Conservation (phyloP, 768 basidiomycete species). For the Mycena rebaudengoi region DNA sequence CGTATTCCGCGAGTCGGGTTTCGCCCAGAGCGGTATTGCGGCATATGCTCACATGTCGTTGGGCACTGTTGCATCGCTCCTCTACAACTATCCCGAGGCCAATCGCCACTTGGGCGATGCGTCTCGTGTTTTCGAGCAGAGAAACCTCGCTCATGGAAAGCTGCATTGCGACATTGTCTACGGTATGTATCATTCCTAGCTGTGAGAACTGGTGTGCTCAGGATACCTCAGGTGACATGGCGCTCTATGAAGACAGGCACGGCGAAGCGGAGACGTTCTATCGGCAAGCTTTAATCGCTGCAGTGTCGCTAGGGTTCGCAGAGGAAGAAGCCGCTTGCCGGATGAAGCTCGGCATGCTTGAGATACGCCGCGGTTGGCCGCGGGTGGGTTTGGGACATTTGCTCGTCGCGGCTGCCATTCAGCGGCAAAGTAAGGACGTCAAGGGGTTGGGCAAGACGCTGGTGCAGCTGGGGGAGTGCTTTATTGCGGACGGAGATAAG, state of each 20-base stretch:
- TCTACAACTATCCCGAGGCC: slow-evolving; percentile 22
- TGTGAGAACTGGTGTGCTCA: not conserved
- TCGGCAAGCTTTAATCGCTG: slow-evolving; percentile 10
- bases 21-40: not conserved
- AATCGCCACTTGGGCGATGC: slow-evolving; percentile 14
- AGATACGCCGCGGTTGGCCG: slow-evolving; percentile 7
- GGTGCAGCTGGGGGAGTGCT: slow-evolving; percentile 23
- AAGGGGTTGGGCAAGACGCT: slow-evolving; percentile 24
- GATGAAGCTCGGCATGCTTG: slow-evolving; percentile 25
- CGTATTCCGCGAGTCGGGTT: slow-evolving; percentile 9
- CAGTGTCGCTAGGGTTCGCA: slow-evolving; percentile 14
- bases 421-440: slow-evolving; percentile 21
- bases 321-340: slow-evolving; percentile 19
- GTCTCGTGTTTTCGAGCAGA: slow-evolving; percentile 8
- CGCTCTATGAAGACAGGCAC: slow-evolving; percentile 8
- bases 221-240: slow-evolving; percentile 16
- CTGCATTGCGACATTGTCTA: slow-evolving; percentile 24
- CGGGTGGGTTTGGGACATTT: slow-evolving; percentile 20
- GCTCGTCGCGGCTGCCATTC: slow-evolving; percentile 18
- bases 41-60: slow-evolving; percentile 24
- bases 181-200: not conserved
- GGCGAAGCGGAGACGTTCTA: slow-evolving; percentile 20
- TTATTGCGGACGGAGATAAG: slow-evolving; percentile 12
- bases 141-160: not conserved
- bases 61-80: slow-evolving; percentile 15